A percentile compares a stretch with the other conserved stretches of the same genome.
Evolutionary conservation across 176 grass and related monocot genomes (phyloP).

Genomic region (Thalia dealbata): DNA sequence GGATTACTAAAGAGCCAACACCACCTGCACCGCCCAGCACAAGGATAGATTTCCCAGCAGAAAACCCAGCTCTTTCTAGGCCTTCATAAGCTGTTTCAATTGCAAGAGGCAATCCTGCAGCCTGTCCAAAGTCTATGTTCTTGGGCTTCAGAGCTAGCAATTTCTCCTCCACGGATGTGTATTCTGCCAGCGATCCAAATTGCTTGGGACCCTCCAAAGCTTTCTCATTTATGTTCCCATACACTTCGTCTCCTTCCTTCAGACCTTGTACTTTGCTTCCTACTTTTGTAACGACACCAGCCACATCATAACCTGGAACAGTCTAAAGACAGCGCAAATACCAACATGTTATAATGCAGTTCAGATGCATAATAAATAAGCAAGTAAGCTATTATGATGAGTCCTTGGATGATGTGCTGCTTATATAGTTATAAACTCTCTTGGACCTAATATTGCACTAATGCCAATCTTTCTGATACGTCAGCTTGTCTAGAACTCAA

Average conservation of each 20-base stretch:
- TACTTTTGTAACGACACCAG: conserved; percentile 72
- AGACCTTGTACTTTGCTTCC: conserved; percentile 46
- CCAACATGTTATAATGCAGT: neutral
- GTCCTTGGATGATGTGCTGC: neutral
- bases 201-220: conserved; percentile 68
- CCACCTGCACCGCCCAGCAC: conserved; percentile 78
- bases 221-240: conserved; percentile 87
- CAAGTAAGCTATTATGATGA: neutral
- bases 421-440: neutral
- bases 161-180: conserved; percentile 77
- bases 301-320: conserved; percentile 85
- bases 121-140: conserved; percentile 59
- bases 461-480: neutral
- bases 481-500: too few relatives aligned
- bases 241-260: conserved; percentile 86
- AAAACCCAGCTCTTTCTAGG: conserved; percentile 43
- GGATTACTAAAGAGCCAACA: conserved; percentile 73
- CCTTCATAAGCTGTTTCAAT: conserved; percentile 65
- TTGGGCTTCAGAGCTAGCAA: conserved; percentile 67
- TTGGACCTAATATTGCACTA: neutral
- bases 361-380: neutral
- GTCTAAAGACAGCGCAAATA: conserved; percentile 31
- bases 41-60: conserved; percentile 63
- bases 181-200: conserved; percentile 78
- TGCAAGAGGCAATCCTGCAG: conserved; percentile 53